Base-by-base conservation (phyloP, 2,329 filamentous ascomycete genomes). In the Beauveria caledonica region DNA sequence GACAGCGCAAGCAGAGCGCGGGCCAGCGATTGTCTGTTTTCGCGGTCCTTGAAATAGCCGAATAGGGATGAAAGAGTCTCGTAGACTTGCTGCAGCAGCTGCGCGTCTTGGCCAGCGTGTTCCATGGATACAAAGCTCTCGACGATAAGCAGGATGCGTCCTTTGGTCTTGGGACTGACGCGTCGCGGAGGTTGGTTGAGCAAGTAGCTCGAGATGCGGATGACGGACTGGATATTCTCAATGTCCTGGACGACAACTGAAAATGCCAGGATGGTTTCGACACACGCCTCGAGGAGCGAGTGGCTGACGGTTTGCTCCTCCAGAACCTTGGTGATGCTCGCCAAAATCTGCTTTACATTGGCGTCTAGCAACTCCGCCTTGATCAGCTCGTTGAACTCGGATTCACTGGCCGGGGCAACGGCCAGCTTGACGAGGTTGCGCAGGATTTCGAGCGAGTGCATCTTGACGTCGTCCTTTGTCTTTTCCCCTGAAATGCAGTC, bases 1-100 rank as follows among this genome's bases (percentile, higher is more conserved):
- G 90, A 85, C 62, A 96, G 86, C 19, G 87, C 86, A 15, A 80
- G 73, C 8, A 97, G 75, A 3, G 96, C 87, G 49, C 86, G 80
- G 17, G 88, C 89, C 29, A 97, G 76, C 0, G 90, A 80, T 63
- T 86, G 80, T 59, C 94, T 83, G 68, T 91, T 95, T 48, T 84
- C 77, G 48, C 86, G 82, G 71, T 97, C 92, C 66, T 86, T 90
- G 77, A 97, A 93, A 70, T 92, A 96, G 59, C 90, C 89, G 70
- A 96, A 97, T 39, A 97, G 81, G 0, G 89, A 86, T 4, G 89
- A 87, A 10, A 94, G 75, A 0, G 90, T 90, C 50, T 84, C 78
- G 70, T 89, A 96, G 0, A 95, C 83, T 40, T 82, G 80, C 49
- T 80, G 75, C 53, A 84, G 84, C 17, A 93, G 74, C 11, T 55